Evolutionary conservation across 2,329 filamentous ascomycete species (phyloP), one percentile per base, ranked within the genome.

Genomic region (Fusarium virguliforme): DNA sequence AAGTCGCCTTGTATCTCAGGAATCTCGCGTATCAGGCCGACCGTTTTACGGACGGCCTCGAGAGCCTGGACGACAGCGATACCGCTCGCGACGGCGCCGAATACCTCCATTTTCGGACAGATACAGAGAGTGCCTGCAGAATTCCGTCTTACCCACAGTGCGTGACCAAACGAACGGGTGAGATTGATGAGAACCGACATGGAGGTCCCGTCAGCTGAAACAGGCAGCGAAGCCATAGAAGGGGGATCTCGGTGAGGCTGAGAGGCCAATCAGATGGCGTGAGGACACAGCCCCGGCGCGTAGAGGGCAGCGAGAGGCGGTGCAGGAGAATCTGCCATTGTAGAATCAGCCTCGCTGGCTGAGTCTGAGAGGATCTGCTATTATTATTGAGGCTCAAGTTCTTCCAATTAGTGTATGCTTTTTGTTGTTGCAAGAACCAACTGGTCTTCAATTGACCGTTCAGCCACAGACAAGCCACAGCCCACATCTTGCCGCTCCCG

Each of bases 1-100:
- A 68, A 71, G 24, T 71, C 64, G 4, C 34, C 28, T 5, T 68
- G 68, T 9, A 71, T 68, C 4, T 43, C 57, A 0, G 68, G 68
- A 3, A 71, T 28, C 10, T 65, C 51, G 3, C 60, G 57, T 8
- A 65, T 38, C 12, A 71, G 13, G 24, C 40, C 50, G 2, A 68
- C 26, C 10, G 55, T 55, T 30, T 68, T 48, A 2, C 60, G 64
- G 4, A 65, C 68, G 15, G 60, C 68, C 9, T 40, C 46, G 24
- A 68, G 22, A 10, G 50, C 57, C 43, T 71, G 68, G 1, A 63
- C 24, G 1, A 71, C 24, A 1, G 68, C 64, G 10, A 71, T 71
- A 13, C 57, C 62, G 46, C 68, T 71, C 13, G 57, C 67, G 3
- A 71, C 41, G 0, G 64, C 58, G 26, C 68, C 64, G 1, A 71